Evolutionary conservation across 441 rosid genomes (phyloP).

Genomic region (Omphalea diandra): DNA sequence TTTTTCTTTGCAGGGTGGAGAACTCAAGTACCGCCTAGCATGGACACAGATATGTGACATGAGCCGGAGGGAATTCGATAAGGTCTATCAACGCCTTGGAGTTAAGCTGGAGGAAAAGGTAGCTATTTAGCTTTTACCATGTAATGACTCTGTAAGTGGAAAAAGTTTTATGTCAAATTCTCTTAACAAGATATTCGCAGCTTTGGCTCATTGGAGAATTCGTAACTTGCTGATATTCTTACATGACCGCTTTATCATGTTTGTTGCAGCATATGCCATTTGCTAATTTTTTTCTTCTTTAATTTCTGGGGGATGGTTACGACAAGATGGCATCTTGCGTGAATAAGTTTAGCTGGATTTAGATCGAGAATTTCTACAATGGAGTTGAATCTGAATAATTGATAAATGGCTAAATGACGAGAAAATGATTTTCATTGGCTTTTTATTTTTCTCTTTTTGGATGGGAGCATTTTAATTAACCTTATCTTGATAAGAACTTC

Average conservation of each 20-base stretch:
- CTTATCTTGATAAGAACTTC: background rate
- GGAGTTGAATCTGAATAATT: background rate
- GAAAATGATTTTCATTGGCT: background rate
- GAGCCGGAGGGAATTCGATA: constrained; percentile 75
- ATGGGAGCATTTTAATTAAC: background rate
- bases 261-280: background rate
- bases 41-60: constrained; percentile 88
- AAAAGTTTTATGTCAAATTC: background rate
- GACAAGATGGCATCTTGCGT: background rate
- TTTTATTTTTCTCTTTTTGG: background rate
- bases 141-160: background rate
- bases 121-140: background rate
- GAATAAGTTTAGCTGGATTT: background rate
- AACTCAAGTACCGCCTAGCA: constrained; percentile 62
- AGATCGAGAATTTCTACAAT: background rate
- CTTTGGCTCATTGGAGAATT: background rate
- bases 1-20: constrained; percentile 60
- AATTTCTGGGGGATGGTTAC: background rate
- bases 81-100: constrained; percentile 70
- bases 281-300: background rate
- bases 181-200: background rate
- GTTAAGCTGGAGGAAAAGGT: constrained; percentile 87
- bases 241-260: background rate
- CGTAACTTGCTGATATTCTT: background rate
- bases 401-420: background rate